Conservation (phyloP, 1,284 basidiomycete species). For the Agaricales sp. region DNA sequence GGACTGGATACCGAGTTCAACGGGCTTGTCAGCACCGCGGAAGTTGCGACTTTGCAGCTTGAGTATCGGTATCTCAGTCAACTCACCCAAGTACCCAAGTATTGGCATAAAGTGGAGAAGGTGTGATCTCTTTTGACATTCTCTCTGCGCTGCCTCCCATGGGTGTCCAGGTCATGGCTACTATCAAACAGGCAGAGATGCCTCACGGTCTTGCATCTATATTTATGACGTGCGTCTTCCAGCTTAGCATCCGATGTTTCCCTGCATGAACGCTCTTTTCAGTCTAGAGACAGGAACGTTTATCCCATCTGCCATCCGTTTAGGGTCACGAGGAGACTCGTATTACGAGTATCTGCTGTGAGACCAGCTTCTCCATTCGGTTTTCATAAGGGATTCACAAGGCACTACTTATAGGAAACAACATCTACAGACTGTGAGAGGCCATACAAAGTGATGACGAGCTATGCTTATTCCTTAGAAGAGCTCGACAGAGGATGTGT, state of each 20-base stretch:
- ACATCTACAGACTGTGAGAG: constrained; percentile 64
- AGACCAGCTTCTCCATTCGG: constrained; percentile 23
- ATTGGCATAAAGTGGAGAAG: constrained; percentile 77
- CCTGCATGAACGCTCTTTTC: neutral
- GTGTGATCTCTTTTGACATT: constrained; percentile 8
- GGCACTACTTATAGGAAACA: constrained; percentile 73
- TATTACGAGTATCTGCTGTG: constrained; percentile 90
- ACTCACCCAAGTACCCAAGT: constrained; percentile 66
- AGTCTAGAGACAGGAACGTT: constrained; percentile 50
- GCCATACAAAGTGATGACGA: neutral
- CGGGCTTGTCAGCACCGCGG: constrained; percentile 72
- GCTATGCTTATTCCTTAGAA: constrained; percentile 18
- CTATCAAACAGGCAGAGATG: constrained; percentile 53
- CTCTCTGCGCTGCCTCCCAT: neutral
- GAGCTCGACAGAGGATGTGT: constrained; percentile 72
- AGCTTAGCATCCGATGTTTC: neutral
- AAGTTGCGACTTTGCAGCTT: constrained; percentile 77
- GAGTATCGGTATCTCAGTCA: constrained; percentile 87
- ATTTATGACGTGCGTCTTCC: constrained; percentile 71
- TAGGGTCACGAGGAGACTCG: constrained; percentile 90
- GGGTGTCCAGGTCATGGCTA: constrained; percentile 52
- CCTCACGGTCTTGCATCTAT: constrained; percentile 77
- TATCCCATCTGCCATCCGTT: constrained; percentile 67
- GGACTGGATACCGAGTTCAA: constrained; percentile 57
- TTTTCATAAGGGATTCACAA: neutral